These are phyloP conservation scores for Stropharia rugosoannulata DNA, from an alignment of 768 basidiomycete species.

Conservation along the genomic window DNA sequence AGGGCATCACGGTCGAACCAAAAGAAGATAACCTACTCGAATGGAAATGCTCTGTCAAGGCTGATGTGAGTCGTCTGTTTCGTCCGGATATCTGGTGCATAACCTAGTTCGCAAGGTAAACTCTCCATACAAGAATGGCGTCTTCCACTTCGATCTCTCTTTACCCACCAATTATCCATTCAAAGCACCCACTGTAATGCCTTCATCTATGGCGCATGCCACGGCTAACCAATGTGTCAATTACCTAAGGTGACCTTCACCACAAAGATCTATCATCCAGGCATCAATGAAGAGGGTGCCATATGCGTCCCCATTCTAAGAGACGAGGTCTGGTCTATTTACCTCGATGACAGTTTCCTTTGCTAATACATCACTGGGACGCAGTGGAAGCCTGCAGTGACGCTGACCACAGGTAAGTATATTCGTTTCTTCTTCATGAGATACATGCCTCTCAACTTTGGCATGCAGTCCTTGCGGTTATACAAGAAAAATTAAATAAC, in stretches of 20 bases:
- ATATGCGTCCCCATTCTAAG: conserved; percentile 84
- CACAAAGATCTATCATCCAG: conserved; percentile 89
- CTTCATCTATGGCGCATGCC: not conserved
- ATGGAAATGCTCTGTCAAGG: conserved; percentile 80
- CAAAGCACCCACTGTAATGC: conserved; percentile 73
- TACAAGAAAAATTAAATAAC: conserved; percentile 86
- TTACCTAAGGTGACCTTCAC: conserved; percentile 69
- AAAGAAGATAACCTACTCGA: conserved; percentile 71
- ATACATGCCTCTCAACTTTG: conserved; percentile 6
- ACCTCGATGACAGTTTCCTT: conserved; percentile 4
- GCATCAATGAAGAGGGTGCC: conserved; percentile 85
- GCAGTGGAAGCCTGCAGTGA: conserved; percentile 86
- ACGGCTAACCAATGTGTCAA: not conserved
- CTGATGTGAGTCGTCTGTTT: conserved; percentile 48
- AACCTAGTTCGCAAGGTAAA: conserved; percentile 45
- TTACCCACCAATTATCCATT: conserved; percentile 85
- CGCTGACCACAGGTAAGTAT: conserved; percentile 62
- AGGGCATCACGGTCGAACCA: conserved; percentile 66
- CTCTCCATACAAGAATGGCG: conserved; percentile 83
- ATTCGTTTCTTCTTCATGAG: not conserved
- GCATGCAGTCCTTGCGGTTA: conserved; percentile 61
- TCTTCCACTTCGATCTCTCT: conserved; percentile 69
- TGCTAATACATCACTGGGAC: conserved; percentile 8
- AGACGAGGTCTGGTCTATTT: conserved; percentile 62
- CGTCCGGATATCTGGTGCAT: not conserved